Evolutionary conservation across 2,329 filamentous ascomycete species (phyloP).

Genomic region (Colletotrichum tropicale): DNA sequence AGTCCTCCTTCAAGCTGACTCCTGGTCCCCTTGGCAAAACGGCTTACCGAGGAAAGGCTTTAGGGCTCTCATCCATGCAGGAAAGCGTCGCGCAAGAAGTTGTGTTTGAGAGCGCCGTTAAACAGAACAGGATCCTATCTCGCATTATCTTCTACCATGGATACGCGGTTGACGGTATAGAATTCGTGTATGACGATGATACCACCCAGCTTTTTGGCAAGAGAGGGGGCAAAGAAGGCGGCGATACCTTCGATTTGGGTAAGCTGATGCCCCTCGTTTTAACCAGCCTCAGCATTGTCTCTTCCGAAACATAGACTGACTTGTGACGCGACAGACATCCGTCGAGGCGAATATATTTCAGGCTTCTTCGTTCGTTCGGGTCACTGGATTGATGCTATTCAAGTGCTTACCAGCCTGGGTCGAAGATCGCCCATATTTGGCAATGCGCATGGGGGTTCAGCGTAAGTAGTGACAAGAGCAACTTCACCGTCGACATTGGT

Average conservation of each 20-base stretch:
- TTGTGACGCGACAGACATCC: constrained; percentile 64
- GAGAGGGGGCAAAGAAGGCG: constrained; percentile 70
- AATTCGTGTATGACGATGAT: constrained; percentile 91
- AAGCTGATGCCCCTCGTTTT: constrained; percentile 35
- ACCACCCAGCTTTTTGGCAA: constrained; percentile 88
- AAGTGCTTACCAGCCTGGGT: constrained; percentile 89
- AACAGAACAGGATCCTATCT: constrained; percentile 75
- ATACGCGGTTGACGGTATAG: constrained; percentile 75
- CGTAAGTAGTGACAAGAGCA: constrained; percentile 63
- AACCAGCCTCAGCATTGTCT: not conserved
- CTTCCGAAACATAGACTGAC: not conserved
- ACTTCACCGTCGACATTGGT: constrained; percentile 22
- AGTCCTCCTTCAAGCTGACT: constrained; percentile 75
- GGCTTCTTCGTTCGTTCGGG: constrained; percentile 86
- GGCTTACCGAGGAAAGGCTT: constrained; percentile 76
- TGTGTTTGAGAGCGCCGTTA: constrained; percentile 72
- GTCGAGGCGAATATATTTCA: constrained; percentile 83
- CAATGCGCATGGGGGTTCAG: constrained; percentile 77
- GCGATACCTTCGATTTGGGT: constrained; percentile 80
- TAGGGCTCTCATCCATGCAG: constrained; percentile 76
- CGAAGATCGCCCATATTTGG: constrained; percentile 86
- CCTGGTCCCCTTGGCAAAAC: constrained; percentile 64
- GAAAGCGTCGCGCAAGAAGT: constrained; percentile 74
- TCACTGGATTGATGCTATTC: constrained; percentile 84
- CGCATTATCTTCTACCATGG: constrained; percentile 80